Evolutionary conservation across 495 filamentous ascomycete genomes (phyloP), one percentile per base, ranked within the genome.

Genomic region (Penicillium silybi): DNA sequence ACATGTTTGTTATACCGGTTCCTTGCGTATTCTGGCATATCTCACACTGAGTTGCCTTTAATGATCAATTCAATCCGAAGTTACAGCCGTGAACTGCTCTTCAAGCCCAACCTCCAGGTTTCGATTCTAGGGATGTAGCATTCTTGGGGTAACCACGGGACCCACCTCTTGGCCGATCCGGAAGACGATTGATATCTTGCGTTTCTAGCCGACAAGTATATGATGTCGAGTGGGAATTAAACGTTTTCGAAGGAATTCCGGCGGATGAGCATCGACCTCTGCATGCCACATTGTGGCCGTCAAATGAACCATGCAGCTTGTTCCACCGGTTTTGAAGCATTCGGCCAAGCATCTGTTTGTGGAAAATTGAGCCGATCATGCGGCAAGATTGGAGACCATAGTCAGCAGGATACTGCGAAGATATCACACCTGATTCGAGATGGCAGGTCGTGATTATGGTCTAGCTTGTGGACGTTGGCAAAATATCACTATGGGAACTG

Each of bases 101-200:
- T 19, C 18, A 35, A 16, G 9, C 22, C 41, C 46, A 39, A 15
- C 22, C 46, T 32, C 35, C 35, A 15, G 37, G 15, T 9, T 13
- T 41, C 20, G 19, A 48, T 25, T 27, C 35, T 17, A 48, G 46
- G 46, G 46, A 48, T 48, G 35, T 40, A 37, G 46, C 46, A 48
- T 48, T 48, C 46, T 34, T 16, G 6, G 13, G 34, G 35, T 41
- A 48, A 18, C 46, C 16, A 37, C 22, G 35, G 35, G 46, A 32
- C 11, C 9, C 46, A 39, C 37, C 13, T 10, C 46, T 19, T 18
- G 34, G 27, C 27, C 26, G 19, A 48, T 41, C 19, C 34, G 27
- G 22, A 35, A 48, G 22, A 19, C 37, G 37, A 48, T 27, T 15
- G 46, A 41, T 10, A 22, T 13, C 11, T 15, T 32, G 29, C 29